These are phyloP conservation scores for Phyllachora maydis DNA, from an alignment of 2,329 filamentous ascomycete species.

Conservation along the genomic window DNA sequence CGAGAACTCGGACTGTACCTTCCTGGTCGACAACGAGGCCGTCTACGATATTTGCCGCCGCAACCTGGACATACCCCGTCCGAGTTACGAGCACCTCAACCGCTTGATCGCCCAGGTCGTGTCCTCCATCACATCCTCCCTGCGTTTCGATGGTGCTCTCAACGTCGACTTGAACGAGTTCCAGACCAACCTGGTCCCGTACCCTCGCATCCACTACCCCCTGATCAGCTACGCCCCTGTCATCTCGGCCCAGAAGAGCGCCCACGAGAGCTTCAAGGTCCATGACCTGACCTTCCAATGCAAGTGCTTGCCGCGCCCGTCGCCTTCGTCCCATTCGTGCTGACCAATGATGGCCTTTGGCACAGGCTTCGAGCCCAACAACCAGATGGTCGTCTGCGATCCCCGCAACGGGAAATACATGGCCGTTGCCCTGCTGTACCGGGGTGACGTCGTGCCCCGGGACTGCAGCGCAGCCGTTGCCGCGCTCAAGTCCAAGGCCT, in stretches of 20 bases:
- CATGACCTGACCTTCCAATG: slow-evolving; percentile 57
- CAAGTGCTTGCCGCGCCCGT: slow-evolving; percentile 17
- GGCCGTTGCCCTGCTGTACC: slow-evolving; percentile 53
- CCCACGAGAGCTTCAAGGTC: slow-evolving; percentile 76
- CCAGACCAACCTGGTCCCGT: slow-evolving; percentile 57
- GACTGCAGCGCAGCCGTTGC: slow-evolving; percentile 48
- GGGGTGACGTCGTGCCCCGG: slow-evolving; percentile 48
- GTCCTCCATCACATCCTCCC: slow-evolving; percentile 52
- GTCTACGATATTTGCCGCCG: slow-evolving; percentile 58
- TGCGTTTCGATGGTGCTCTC: slow-evolving; percentile 52
- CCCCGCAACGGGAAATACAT: slow-evolving; percentile 60
- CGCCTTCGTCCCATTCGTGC: slow-evolving; percentile 1
- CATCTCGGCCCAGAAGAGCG: slow-evolving; percentile 53
- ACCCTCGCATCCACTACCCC: slow-evolving; percentile 55
- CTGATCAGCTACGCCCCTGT: slow-evolving; percentile 55
- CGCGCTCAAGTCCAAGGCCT: slow-evolving; percentile 47
- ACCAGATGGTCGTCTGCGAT: slow-evolving; percentile 61
- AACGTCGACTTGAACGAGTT: slow-evolving; percentile 62
- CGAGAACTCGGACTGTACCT: slow-evolving; percentile 63
- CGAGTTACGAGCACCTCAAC: slow-evolving; percentile 52
- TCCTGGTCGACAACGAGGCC: slow-evolving; percentile 56
- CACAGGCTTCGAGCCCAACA: slow-evolving; percentile 54
- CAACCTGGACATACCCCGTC: slow-evolving; percentile 48
- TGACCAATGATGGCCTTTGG: slow-evolving; percentile 2
- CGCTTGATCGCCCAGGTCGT: slow-evolving; percentile 55